phyloP scores from a whole-genome alignment of 2,329 filamentous ascomycete genomes.

The Aureobasidium sp. region DNA sequence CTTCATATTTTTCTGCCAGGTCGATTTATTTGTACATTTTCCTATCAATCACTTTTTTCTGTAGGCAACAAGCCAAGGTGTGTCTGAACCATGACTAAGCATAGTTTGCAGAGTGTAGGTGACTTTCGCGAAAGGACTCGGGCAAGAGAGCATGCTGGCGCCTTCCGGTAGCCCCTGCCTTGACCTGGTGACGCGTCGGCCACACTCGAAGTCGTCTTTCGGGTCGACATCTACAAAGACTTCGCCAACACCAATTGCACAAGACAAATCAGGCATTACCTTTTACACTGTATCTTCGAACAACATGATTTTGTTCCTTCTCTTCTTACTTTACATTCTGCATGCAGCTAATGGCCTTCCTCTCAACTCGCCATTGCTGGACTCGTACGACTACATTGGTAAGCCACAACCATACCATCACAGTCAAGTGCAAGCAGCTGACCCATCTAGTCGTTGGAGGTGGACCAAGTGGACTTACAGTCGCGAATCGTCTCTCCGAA shows the following conservation, averaged over 20 bases:
- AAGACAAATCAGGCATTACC: not conserved
- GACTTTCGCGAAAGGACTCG: not conserved
- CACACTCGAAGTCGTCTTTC: not conserved
- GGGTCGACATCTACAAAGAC: not conserved
- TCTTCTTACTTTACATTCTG: not conserved
- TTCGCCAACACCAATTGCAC: not conserved
- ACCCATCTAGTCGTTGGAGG: conserved; percentile 22
- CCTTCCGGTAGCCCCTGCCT: not conserved
- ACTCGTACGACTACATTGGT: conserved; percentile 25
- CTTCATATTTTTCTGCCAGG: not conserved
- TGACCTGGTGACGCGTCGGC: not conserved
- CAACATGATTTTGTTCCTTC: not conserved
- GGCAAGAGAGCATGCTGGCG: not conserved
- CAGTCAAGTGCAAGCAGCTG: not conserved
- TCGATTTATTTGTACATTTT: not conserved
- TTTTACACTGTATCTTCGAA: not conserved
- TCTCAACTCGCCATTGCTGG: conserved; percentile 24
- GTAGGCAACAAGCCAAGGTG: not conserved
- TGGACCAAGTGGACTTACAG: conserved; percentile 24
- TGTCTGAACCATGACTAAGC: not conserved
- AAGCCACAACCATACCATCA: not conserved
- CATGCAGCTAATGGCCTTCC: conserved; percentile 16
- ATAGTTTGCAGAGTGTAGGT: not conserved
- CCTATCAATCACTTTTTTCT: not conserved
- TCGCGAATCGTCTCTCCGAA: conserved; percentile 26